Evolutionary conservation across 345 rosid species (phyloP).

Genomic region (Mangifera indica): DNA sequence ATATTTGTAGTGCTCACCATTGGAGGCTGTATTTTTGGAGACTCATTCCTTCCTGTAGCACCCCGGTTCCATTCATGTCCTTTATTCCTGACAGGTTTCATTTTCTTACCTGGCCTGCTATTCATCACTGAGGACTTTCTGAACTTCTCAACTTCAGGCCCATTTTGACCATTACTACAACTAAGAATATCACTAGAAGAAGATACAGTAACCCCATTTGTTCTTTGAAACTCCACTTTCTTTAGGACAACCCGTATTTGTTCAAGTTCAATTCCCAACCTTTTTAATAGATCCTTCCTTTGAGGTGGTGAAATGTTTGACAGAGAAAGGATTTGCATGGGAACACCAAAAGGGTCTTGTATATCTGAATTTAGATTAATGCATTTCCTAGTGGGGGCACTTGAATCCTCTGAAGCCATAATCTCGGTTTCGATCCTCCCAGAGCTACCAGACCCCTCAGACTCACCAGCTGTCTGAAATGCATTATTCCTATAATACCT

Average conservation of each 20-base stretch:
- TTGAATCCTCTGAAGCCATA: conserved; percentile 67
- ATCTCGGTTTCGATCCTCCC: conserved; percentile 67
- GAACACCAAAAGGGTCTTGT: conserved; percentile 54
- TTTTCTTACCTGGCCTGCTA: conserved; percentile 53
- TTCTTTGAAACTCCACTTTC: conserved; percentile 55
- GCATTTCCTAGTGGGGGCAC: conserved; percentile 54
- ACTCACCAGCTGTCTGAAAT: conserved; percentile 63
- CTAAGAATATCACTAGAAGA: conserved; percentile 68
- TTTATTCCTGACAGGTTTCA: conserved; percentile 36
- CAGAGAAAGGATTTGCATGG: conserved; percentile 58
- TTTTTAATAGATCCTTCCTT: conserved; percentile 60
- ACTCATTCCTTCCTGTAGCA: conserved; percentile 52
- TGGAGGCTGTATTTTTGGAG: conserved; percentile 40
- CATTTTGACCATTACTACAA: conserved; percentile 50
- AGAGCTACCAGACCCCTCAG: conserved; percentile 80
- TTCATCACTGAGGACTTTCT: conserved; percentile 43
- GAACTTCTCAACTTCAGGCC: conserved; percentile 33
- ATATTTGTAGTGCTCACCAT: conserved; percentile 40
- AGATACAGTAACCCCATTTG: conserved; percentile 45
- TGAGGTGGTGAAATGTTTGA: conserved; percentile 57
- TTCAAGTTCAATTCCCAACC: conserved; percentile 67
- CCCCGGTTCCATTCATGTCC: conserved; percentile 47
- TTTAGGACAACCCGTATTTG: conserved; percentile 59
- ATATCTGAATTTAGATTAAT: conserved; percentile 50
- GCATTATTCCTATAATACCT: conserved; percentile 43